A percentile compares a stretch with the other conserved stretches of the same genome.
Conservation (phyloP, 768 basidiomycete species). For the Lentinula lateritia region DNA sequence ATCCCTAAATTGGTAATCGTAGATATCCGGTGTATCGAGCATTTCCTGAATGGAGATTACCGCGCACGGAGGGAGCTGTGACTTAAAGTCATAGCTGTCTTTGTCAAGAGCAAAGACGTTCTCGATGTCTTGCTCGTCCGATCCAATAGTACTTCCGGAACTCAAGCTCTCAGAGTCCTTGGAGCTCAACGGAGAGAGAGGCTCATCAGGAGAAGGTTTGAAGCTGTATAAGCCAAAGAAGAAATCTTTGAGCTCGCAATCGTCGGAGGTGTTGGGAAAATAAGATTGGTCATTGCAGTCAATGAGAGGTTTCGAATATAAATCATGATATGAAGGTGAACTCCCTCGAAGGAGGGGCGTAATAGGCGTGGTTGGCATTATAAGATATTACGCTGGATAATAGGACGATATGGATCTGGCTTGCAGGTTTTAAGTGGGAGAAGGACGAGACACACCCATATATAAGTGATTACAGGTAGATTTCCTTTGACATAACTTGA, state of each 20-base stretch:
- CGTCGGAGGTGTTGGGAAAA: not conserved
- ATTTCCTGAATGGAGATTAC: not conserved
- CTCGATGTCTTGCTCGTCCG: not conserved
- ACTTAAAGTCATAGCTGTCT: conserved; percentile 5
- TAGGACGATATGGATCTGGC: not conserved
- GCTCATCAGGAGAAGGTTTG: not conserved
- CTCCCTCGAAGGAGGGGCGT: not conserved
- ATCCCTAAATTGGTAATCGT: not conserved
- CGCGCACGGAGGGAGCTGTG: not conserved
- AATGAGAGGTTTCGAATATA: not conserved
- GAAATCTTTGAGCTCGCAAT: conserved; percentile 1
- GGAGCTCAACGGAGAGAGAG: not conserved
- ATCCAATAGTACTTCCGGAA: not conserved
- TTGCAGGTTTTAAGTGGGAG: not conserved
- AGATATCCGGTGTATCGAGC: not conserved
- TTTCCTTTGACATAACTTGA: not conserved
- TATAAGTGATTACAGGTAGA: not conserved
- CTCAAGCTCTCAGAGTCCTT: not conserved
- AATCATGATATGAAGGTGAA: not conserved
- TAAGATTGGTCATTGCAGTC: not conserved
- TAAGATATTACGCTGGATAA: not conserved
- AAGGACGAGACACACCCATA: too few species aligned
- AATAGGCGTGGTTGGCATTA: not conserved
- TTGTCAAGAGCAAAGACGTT: conserved; percentile 2
- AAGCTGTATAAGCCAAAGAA: not conserved